Evolutionary conservation across 257 asterid species (phyloP).

Genomic region (Primulina tabacum): DNA sequence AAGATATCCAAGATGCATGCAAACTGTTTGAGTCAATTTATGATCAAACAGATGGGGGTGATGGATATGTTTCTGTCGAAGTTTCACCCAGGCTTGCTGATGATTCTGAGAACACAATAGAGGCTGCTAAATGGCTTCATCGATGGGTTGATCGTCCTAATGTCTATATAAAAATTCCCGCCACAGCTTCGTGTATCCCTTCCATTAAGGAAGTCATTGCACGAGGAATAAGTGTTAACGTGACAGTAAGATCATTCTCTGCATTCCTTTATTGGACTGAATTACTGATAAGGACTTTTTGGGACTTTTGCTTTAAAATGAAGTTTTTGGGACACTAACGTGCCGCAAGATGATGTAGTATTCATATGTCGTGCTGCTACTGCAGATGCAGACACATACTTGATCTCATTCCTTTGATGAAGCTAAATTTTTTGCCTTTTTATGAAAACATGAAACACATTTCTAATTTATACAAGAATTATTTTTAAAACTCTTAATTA

Average conservation of each 20-base stretch:
- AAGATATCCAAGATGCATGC: slow-evolving; percentile 99
- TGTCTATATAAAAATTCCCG: slow-evolving; percentile 96
- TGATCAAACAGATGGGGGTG: slow-evolving; percentile 82
- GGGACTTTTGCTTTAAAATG: not conserved
- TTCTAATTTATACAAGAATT: too few species aligned
- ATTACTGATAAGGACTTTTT: not conserved
- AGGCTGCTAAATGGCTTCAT: slow-evolving; percentile 96
- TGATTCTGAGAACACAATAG: slow-evolving; percentile 79
- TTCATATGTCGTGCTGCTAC: not conserved
- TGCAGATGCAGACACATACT: not conserved
- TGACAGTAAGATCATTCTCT: slow-evolving; percentile 61
- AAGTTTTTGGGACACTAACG: not conserved
- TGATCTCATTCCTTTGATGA: not conserved
- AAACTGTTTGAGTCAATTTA: slow-evolving; percentile 87
- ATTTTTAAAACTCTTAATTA: too few species aligned
- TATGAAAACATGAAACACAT: not conserved
- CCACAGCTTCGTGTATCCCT: slow-evolving; percentile 93
- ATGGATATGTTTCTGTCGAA: slow-evolving; percentile 99
- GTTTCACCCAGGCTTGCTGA: slow-evolving; percentile 97
- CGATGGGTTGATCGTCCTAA: slow-evolving; percentile 79
- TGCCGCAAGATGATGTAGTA: not conserved
- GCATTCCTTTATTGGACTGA: slow-evolving; percentile 7
- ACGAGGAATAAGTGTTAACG: slow-evolving; percentile 88
- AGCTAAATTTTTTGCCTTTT: not conserved
- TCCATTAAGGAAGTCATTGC: slow-evolving; percentile 98